Evolutionary conservation across 208 protist species (phyloP), one percentile per base, ranked within the genome.

Genomic region (Hexamita inflata): DNA sequence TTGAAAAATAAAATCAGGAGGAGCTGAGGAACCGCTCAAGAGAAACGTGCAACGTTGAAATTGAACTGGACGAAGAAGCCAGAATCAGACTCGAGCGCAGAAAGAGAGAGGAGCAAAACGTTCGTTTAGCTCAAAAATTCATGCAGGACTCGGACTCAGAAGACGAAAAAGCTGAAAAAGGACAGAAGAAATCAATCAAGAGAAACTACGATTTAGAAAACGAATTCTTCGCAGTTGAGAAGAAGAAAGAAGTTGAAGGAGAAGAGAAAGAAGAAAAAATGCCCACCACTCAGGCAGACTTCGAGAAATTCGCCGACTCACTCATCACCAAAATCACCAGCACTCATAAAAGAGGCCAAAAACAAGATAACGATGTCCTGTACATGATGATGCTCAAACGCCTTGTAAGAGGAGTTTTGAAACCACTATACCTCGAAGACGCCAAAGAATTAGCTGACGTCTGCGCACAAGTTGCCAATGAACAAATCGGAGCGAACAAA

Each of bases 401-500:
- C 60, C 15, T 66, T 38, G 34, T 66, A 15, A 34, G 15, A 34
- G 60, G 60, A 15, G 60, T 30, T n/a, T 15, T 66, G 15, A 24
- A 15, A 38, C 60, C 60, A 34, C 60, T 66, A 15, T 66, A 66
- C 34, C 60, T 24, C 60, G 60, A 66, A 38, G 60, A 66, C 34
- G 60, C 34, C 15, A 66, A 66, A 66, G 60, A 66, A 30, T 30
- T 66, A 15, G 15, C 60, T 15, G 60, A 66, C 34, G 60, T 66
- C 15, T 66, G 60, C 34, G 60, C 60, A n/a, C 60, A 30, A 15
- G 34, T 66, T 38, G 15, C 60, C 30, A 30, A 24, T 40, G 60
- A 66, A n/a, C n/a, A n/a, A n/a, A n/a, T n/a, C n/a, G n/a, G n/a
- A n/a, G n/a, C n/a, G n/a, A n/a, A n/a, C n/a, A n/a, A n/a, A n/a